phyloP scores from a whole-genome alignment of 2,329 filamentous ascomycete genomes.

The Aspergillus carbonarius region DNA sequence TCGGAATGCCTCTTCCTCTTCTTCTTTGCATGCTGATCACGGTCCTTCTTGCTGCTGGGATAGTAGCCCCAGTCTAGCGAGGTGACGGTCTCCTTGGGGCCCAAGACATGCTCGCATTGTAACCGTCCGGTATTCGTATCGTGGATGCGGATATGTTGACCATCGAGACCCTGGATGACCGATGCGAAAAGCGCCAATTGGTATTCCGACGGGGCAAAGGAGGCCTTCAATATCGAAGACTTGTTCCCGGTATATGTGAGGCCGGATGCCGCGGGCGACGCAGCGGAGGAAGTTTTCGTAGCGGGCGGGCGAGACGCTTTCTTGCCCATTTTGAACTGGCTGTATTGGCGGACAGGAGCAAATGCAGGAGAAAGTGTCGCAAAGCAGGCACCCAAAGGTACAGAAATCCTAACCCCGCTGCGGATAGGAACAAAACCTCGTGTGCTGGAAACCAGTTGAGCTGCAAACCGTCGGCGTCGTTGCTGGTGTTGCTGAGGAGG shows the following conservation, averaged over 20 bases:
- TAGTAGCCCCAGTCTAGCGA: conserved; percentile 54
- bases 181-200: conserved; percentile 55
- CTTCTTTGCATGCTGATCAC: conserved; percentile 46
- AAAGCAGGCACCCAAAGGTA: conserved; percentile 3
- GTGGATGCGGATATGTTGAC: conserved; percentile 54
- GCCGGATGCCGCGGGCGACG: conserved; percentile 38
- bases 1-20: conserved; percentile 51
- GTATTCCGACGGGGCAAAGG: conserved; percentile 52
- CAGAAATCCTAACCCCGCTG: conserved; percentile 11
- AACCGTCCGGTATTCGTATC: conserved; percentile 51
- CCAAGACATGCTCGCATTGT: conserved; percentile 51
- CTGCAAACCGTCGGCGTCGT: conserved; percentile 25
- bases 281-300: conserved; percentile 46
- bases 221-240: conserved; percentile 50
- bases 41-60: conserved; percentile 34
- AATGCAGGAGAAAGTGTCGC: conserved; percentile 4
- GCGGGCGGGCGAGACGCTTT: conserved; percentile 44
- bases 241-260: conserved; percentile 41
- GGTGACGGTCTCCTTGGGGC: conserved; percentile 48
- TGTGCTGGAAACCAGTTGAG: conserved; percentile 21
- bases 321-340: conserved; percentile 44
- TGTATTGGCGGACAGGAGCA: conserved; percentile 4
- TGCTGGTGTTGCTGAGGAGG: conserved; percentile 32
- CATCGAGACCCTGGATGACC: conserved; percentile 54
- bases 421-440: conserved; percentile 18